A percentile compares a stretch with the other conserved stretches of the same genome.
Evolutionary conservation across 208 protist genomes (phyloP).

Genomic region (Herpetomonas tarakana): DNA sequence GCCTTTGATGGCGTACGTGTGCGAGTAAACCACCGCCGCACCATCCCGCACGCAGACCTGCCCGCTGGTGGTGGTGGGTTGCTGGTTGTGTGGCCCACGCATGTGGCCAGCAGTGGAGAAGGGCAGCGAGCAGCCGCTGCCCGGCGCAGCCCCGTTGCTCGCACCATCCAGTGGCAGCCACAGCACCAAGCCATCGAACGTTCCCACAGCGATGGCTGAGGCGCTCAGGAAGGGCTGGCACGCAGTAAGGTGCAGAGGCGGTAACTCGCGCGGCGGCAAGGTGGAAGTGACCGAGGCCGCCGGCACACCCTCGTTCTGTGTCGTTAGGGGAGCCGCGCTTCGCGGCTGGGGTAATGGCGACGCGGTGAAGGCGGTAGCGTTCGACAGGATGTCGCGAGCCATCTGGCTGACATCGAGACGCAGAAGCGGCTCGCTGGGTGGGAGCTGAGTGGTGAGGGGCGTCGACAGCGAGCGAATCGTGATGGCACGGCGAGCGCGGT

Average conservation of each 20-base stretch:
- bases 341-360: too few relatives aligned
- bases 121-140: too few relatives aligned
- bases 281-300: too few relatives aligned
- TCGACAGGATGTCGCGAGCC: too few relatives aligned
- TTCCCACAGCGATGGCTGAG: constrained; percentile 54
- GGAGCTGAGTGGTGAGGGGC: constrained; percentile 45
- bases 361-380: too few relatives aligned
- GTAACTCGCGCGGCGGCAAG: too few relatives aligned
- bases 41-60: constrained; percentile 10
- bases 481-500: constrained; percentile 10
- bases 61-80: not conserved
- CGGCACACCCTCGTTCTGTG: too few relatives aligned
- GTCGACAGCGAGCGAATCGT: constrained; percentile 35
- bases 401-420: constrained; percentile 55
- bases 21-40: constrained; percentile 34
- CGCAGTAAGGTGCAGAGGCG: constrained; percentile 40
- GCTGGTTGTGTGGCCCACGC: not conserved
- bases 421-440: constrained; percentile 47
- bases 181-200: constrained; percentile 46
- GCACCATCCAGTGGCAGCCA: constrained; percentile 68
- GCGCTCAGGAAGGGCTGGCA: constrained; percentile 73
- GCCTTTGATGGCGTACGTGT: constrained; percentile 43
- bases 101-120: too few relatives aligned
- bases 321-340: too few relatives aligned
- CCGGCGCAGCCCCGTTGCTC: too few relatives aligned